Base-by-base conservation (phyloP, 2,329 filamentous ascomycete genomes). In the Neonectria ditissima region DNA sequence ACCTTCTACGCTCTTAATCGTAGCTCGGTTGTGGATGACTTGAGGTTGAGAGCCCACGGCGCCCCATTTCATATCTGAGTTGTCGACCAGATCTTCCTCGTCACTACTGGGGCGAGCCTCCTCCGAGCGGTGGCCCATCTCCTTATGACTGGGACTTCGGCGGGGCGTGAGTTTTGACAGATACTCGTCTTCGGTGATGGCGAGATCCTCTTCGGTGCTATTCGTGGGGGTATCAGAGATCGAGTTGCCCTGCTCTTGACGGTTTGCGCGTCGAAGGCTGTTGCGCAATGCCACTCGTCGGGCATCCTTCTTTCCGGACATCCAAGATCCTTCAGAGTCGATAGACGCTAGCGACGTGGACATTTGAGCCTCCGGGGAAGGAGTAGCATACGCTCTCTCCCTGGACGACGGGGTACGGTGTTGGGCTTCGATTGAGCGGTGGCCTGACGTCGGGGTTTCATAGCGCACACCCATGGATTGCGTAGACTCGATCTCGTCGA, bases 241-340 rank as follows among this genome's bases (percentile, higher is more conserved):
- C 72, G 18, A 71, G 48, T 51, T 63, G 11, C 64, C 62, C 13
- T 66, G 69, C 28, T 77, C 75, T 32, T 70, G 74, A 26, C 70
- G 74, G 51, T 74, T 78, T 43, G 73, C 72, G 34, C 75, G 73
- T 32, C 72, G 66, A 45, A 77, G 76, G 72, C 77, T 82, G 65
- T 77, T 79, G 32, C 82, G 73, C 74, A 88, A 77, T 74, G 83
- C 76, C 59, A 83, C 82, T 30, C 79, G 78, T 67, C 82, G 78
- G 73, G 82, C 83, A 68, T 83, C 85, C 53, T 83, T 78, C 60
- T 90, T 89, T 16, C 95, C 94, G 4, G 94, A 96, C 47, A 99
- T 89, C 96, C 96, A 99, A 0, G 94, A 97, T 5, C 88, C 96
- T 80, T 99, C 96, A 0, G 94, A 97, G 75, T 97, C 96, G 63